Evolutionary conservation across 495 filamentous ascomycete species (phyloP), one percentile per base, ranked within the genome.

Genomic region (Tuber borchii): DNA sequence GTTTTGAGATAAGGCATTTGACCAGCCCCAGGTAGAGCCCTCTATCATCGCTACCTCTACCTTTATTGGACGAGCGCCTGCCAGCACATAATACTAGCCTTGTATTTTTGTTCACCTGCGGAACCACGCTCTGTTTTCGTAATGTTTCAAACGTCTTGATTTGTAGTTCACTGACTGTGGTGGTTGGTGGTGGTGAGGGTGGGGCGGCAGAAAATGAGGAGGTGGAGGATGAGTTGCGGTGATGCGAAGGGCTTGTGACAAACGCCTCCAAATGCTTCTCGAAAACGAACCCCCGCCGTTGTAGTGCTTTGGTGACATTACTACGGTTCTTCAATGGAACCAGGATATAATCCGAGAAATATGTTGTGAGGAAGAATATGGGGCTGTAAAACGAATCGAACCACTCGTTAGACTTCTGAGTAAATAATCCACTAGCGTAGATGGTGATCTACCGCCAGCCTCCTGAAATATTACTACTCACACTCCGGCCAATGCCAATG

Each of bases 291-390:
- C 94, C 94, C 42, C 90, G 89, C 22, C 88, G 89, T 75, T 95
- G 89, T 20, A 98, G 88, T 0, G 92, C 90, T 71, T 88, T 86
- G 61, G 94, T 90, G 68, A 98, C 95, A 48, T 88, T 89, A 14
- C 86, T 83, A 56, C 91, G 90, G 83, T 89, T 89, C 78, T 90
- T 91, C 56, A 87, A 85, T 7, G 95, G 95, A 7, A 98, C 93
- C 26, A 99, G 87, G 78, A 99, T 97, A 85, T 97, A 99, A 84
- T 99, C 95, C 19, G 93, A 93, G 83, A 97, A 97, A 84, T 99
- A 99, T 37, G 95, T 98, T 1, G 95, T 97, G 82, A 97, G 96
- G 87, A 99, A 98, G 84, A 98, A 97, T 78, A 99, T 97, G 56
- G 95, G 92, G 46, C 91, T 91, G 73, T 74, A 37, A 20, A 48